Base-by-base conservation (phyloP, 371 early-diverging fungal genomes). In the Rhizopus stolonifer region DNA sequence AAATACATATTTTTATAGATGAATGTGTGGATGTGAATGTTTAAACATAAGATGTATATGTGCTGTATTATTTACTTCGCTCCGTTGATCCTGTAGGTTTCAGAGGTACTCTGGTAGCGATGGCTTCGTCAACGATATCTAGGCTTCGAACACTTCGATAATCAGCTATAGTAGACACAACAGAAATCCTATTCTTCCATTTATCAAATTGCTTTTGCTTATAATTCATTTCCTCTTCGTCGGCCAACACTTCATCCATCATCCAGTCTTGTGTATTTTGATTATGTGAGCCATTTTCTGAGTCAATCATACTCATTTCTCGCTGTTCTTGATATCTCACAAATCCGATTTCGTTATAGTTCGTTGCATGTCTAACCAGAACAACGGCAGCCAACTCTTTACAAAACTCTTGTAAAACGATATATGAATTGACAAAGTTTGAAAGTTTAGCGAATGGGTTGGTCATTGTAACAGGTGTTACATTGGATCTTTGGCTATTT, bases 381-480 rank as follows among this genome's bases (percentile, higher is more conserved):
- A 82, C 74, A 0, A 78, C 80, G 2, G 83, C 83, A 0, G 83
- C 84, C 38, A 85, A 55, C 47, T 85, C 85, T 57, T 84, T 84
- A 56, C 82, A 83, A 49, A 85, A 85, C 34, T 84, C 85, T 52
- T 85, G 84, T 8, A 85, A 46, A 1, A 84, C 77, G 49, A 84
- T 81, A 52, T 78, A 85, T 4, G 81, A 74, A 42, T 82, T 70
- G 6, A 85, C 80, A 60, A 85, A 85, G n/a, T 78, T 69, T 14
- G 75, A 61, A 7, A 74, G 50, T 32, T 78, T 78, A 4, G 78
- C 74, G 58, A 72, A 78, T 0, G 74, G 74, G 22, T 74, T 78
- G 13, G 78, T 74, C 64, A 78, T 70, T 1, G 78, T 78, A 8
- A 78, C 65, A 3, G 78, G 78, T 4, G 78, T 78, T 1, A 72